Percentiles rank a stretch among this genome's conserved stretches.
phyloP scores from a whole-genome alignment of 2,329 filamentous ascomycete genomes.

The Ophiosphaerella narmari region DNA sequence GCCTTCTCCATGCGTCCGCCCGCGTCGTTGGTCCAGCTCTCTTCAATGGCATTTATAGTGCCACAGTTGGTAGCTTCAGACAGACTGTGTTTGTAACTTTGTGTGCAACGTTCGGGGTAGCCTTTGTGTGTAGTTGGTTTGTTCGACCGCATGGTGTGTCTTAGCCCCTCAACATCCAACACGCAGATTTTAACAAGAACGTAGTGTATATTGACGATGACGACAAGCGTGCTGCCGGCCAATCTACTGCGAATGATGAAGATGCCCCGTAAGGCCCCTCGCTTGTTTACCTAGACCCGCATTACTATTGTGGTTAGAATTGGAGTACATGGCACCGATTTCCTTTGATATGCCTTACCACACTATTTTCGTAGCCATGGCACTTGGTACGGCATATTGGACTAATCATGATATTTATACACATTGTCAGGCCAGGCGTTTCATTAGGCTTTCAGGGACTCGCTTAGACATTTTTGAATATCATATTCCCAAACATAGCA shows the following conservation, averaged over 20 bases:
- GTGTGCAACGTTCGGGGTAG: constrained; percentile 66
- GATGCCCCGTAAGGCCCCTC: constrained; percentile 3
- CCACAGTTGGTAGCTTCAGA: constrained; percentile 76
- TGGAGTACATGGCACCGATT: too few relatives aligned
- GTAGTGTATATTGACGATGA: constrained; percentile 16
- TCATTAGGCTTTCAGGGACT: too few relatives aligned
- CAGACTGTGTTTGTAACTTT: constrained; percentile 84
- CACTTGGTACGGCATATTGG: too few relatives aligned
- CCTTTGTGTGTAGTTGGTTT: constrained; percentile 70
- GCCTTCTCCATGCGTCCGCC: constrained; percentile 80
- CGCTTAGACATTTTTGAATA: too few relatives aligned
- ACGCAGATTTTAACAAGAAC: background rate
- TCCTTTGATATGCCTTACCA: too few relatives aligned
- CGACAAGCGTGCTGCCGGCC: constrained; percentile 4
- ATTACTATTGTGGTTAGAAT: background rate
- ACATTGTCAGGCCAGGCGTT: too few relatives aligned
- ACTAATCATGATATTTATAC: too few relatives aligned
- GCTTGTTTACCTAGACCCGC: background rate
- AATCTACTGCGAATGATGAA: constrained; percentile 3
- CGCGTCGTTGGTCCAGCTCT: constrained; percentile 78
- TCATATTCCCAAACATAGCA: too few relatives aligned
- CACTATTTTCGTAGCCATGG: too few relatives aligned
- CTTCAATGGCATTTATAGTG: constrained; percentile 85
- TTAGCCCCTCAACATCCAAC: background rate
- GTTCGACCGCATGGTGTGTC: constrained; percentile 75